A percentile compares a stretch with the other conserved stretches of the same genome.
These are phyloP conservation scores for Aurinia saxatilis DNA, from an alignment of 345 rosid genomes.

Conservation along the genomic window DNA sequence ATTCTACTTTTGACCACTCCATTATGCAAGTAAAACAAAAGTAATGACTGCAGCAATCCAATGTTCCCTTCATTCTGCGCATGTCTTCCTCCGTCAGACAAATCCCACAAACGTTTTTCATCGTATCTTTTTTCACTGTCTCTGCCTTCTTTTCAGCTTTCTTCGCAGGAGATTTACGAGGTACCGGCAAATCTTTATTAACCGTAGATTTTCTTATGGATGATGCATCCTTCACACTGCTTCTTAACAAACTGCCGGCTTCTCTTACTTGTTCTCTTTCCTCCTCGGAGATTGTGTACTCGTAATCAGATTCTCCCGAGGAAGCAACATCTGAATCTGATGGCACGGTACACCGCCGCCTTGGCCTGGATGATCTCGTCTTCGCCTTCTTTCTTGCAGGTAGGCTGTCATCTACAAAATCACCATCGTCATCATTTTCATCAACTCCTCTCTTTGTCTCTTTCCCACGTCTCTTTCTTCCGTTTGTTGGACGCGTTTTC, in stretches of 20 bases:
- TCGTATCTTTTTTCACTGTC: slow-evolving; percentile 40
- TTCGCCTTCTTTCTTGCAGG: slow-evolving; percentile 39
- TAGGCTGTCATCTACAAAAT: slow-evolving; percentile 37
- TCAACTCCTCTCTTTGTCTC: slow-evolving; percentile 42
- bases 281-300: slow-evolving; percentile 88
- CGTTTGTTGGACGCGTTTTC: slow-evolving; percentile 35
- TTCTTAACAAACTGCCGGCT: slow-evolving; percentile 44
- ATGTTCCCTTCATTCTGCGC: slow-evolving; percentile 71
- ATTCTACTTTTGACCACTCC: slow-evolving; percentile 98
- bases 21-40: slow-evolving; percentile 94
- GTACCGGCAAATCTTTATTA: slow-evolving; percentile 34
- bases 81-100: slow-evolving; percentile 91
- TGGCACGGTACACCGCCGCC: slow-evolving; percentile 36
- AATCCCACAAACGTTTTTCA: slow-evolving; percentile 78
- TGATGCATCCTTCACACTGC: slow-evolving; percentile 45
- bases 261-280: slow-evolving; percentile 89
- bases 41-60: slow-evolving; percentile 87
- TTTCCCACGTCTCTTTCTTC: slow-evolving; percentile 34
- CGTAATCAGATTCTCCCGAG: slow-evolving; percentile 62
- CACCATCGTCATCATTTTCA: slow-evolving; percentile 37
- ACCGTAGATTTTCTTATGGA: slow-evolving; percentile 38
- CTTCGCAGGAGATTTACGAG: slow-evolving; percentile 35
- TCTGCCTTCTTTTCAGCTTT: slow-evolving; percentile 81
- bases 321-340: slow-evolving; percentile 71
- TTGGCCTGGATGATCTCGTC: slow-evolving; percentile 32